A percentile compares a stretch with the other conserved stretches of the same genome.
phyloP scores from a whole-genome alignment of 148 eudicot species.

The Polygonum aviculare region DNA sequence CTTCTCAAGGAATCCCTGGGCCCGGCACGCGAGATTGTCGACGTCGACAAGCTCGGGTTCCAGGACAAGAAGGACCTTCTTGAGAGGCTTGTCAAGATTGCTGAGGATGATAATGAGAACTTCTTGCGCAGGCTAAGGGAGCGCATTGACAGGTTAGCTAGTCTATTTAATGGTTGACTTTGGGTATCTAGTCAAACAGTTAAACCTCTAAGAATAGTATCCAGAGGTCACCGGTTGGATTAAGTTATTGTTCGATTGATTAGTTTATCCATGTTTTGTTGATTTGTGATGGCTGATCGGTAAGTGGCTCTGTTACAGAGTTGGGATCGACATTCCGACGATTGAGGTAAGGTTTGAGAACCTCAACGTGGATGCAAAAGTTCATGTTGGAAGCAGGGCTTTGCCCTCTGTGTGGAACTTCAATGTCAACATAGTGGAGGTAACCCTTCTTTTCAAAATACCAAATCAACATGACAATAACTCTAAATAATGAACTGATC shows the following conservation, averaged over 20 bases:
- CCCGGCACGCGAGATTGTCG: conserved; percentile 8
- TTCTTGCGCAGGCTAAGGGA: conserved; percentile 17
- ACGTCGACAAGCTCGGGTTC: conserved; percentile 12
- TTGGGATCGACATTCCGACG: conserved; percentile 7
- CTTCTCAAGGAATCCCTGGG: conserved; percentile 20
- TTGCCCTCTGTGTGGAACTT: conserved; percentile 9
- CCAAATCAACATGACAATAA: background rate
- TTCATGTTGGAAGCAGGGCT: background rate
- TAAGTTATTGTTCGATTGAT: too few relatives aligned
- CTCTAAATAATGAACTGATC: background rate
- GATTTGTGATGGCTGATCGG: too few relatives aligned
- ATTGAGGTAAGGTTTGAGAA: conserved; percentile 11
- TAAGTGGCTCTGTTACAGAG: background rate
- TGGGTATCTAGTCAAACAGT: too few relatives aligned
- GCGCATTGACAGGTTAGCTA: conserved; percentile 10
- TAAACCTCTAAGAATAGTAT: too few relatives aligned
- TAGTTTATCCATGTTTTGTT: too few relatives aligned
- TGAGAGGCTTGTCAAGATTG: conserved; percentile 11
- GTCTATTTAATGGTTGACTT: too few relatives aligned
- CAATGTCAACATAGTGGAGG: conserved; percentile 1
- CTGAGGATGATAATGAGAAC: conserved; percentile 10
- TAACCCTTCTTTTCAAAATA: background rate
- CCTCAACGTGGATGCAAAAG: conserved; percentile 7
- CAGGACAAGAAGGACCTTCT: conserved; percentile 10
- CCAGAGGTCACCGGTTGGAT: too few relatives aligned